Percentiles rank a stretch among this genome's conserved stretches.
Conservation (phyloP, 1,284 basidiomycete species). For the Peniophora sp. region DNA sequence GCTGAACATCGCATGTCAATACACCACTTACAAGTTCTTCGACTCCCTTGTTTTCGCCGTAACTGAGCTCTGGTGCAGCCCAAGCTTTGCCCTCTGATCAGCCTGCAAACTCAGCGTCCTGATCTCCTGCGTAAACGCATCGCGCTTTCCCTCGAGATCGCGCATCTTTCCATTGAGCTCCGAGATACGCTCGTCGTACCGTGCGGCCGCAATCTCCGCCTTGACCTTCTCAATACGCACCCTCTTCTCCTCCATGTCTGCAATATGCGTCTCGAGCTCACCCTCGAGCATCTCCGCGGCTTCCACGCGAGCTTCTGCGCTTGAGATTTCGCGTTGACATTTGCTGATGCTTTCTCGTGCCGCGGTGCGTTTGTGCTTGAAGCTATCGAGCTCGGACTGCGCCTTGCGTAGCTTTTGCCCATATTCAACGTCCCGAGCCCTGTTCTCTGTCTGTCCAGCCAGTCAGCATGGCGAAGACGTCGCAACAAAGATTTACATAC, state of each 20-base stretch:
- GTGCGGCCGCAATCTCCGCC: slow-evolving; percentile 48
- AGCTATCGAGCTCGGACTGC: slow-evolving; percentile 42
- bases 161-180: slow-evolving; percentile 51
- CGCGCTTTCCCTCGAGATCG: slow-evolving; percentile 63
- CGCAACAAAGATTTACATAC: slow-evolving; percentile 22
- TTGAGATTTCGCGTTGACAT: slow-evolving; percentile 42
- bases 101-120: slow-evolving; percentile 73
- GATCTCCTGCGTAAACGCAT: slow-evolving; percentile 69
- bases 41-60: slow-evolving; percentile 60
- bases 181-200: slow-evolving; percentile 65
- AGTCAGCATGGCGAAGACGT: neutral
- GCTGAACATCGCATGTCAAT: too few relatives aligned
- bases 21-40: slow-evolving; percentile 52
- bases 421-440: slow-evolving; percentile 49
- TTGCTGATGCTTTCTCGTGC: slow-evolving; percentile 57
- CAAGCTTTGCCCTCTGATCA: slow-evolving; percentile 75
- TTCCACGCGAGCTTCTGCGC: slow-evolving; percentile 49
- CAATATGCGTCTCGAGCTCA: slow-evolving; percentile 50
- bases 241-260: slow-evolving; percentile 66
- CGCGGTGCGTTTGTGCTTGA: slow-evolving; percentile 43
- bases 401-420: slow-evolving; percentile 44
- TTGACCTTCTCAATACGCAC: slow-evolving; percentile 50
- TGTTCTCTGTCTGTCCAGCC: slow-evolving; percentile 38
- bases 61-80: slow-evolving; percentile 67
- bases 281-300: slow-evolving; percentile 46